Evolutionary conservation across 768 basidiomycete species (phyloP).

Genomic region (Termitomyces sp.): DNA sequence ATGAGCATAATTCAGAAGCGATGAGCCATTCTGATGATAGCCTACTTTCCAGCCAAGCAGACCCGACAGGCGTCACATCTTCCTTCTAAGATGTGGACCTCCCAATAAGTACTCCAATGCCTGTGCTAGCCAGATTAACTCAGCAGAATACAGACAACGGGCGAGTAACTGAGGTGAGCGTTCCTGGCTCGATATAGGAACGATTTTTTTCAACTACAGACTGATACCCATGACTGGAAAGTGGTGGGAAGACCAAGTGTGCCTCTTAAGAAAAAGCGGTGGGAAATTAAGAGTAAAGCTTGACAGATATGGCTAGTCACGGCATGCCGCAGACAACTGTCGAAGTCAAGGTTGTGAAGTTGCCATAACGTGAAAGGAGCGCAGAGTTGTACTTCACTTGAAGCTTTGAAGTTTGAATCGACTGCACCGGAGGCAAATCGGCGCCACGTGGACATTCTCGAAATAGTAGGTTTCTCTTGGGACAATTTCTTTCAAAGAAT

Average conservation of each 20-base stretch:
- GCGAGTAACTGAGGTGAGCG: background rate
- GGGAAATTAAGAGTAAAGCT: background rate
- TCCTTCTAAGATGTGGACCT: no score
- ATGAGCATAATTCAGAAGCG: background rate
- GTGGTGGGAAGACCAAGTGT: background rate
- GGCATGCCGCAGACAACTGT: background rate
- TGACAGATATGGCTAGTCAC: background rate
- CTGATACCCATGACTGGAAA: background rate
- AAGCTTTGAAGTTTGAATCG: no score
- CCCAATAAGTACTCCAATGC: background rate
- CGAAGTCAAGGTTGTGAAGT: background rate
- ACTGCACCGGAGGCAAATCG: conserved; percentile 23
- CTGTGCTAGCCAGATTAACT: background rate
- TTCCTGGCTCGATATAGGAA: background rate
- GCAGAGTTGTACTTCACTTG: no score
- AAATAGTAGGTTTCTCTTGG: conserved; percentile 12
- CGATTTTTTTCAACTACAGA: no score
- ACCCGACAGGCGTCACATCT: background rate
- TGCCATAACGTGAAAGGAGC: background rate
- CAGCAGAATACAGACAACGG: background rate
- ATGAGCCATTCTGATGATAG: background rate
- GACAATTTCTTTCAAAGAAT: conserved; percentile 7
- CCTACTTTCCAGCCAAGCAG: background rate
- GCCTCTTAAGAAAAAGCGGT: background rate
- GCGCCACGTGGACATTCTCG: conserved; percentile 23